phyloP scores from a whole-genome alignment of 2,329 filamentous ascomycete genomes.

The Lachnellula subtilissima region DNA sequence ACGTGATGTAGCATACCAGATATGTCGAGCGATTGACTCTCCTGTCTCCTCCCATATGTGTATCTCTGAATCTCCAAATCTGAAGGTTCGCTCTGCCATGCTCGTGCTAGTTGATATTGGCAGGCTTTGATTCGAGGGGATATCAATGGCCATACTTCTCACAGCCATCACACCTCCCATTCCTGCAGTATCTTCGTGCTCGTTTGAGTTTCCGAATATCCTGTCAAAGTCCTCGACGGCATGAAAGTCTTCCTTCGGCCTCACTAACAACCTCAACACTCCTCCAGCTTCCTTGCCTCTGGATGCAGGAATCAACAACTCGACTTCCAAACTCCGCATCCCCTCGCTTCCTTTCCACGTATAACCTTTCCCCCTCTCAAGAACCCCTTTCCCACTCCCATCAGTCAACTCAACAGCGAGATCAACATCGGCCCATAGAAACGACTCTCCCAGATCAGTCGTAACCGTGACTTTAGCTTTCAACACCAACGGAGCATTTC shows the following conservation, averaged over 20 bases:
- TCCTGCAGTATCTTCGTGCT: neutral
- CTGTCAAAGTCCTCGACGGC: conserved; percentile 10
- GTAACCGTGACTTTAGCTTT: conserved; percentile 56
- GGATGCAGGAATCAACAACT: conserved; percentile 14
- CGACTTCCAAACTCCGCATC: conserved; percentile 22
- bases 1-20: conserved; percentile 48
- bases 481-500: conserved; percentile 23
- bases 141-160: conserved; percentile 20
- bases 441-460: conserved; percentile 55
- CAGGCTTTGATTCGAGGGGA: neutral
- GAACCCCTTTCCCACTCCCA: conserved; percentile 1
- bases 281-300: neutral
- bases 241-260: conserved; percentile 8
- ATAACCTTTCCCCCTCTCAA: conserved; percentile 10
- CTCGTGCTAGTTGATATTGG: neutral
- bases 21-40: conserved; percentile 66
- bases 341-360: conserved; percentile 25
- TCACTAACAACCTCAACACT: conserved; percentile 17
- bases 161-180: conserved; percentile 20
- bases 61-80: conserved; percentile 6
- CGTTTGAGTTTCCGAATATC: conserved; percentile 1
- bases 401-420: conserved; percentile 17
- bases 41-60: conserved; percentile 65
- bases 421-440: conserved; percentile 28
- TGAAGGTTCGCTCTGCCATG: conserved; percentile 24